Conservation (phyloP, 768 basidiomycete genomes). For the Candolleomyces aberdarensis region DNA sequence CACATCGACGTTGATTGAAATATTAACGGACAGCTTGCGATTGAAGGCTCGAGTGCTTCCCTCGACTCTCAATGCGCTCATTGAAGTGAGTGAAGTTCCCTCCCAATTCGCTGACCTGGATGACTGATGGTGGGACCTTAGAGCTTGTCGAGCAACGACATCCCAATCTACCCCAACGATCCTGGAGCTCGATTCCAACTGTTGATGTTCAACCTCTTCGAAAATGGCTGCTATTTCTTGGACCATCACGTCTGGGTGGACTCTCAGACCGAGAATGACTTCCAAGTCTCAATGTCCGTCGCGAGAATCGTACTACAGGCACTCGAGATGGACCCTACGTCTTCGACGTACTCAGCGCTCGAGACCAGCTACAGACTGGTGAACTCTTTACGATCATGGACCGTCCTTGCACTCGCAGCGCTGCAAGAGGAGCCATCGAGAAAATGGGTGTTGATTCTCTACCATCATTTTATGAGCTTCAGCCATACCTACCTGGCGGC, state of each 20-base stretch:
- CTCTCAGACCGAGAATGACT: conserved; percentile 46
- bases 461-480: conserved; percentile 51
- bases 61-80: conserved; percentile 44
- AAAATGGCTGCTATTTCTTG: conserved; percentile 52
- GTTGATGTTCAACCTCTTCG: conserved; percentile 38
- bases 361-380: conserved; percentile 19
- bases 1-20: conserved; percentile 44
- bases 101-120: neutral
- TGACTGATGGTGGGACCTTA: neutral
- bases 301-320: conserved; percentile 53
- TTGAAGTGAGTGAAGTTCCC: conserved; percentile 44
- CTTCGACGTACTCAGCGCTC: conserved; percentile 32
- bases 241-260: conserved; percentile 47
- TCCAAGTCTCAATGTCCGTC: conserved; percentile 47
- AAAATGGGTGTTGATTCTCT: conserved; percentile 40
- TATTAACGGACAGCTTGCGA: conserved; percentile 50
- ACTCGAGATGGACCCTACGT: conserved; percentile 41
- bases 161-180: conserved; percentile 23
- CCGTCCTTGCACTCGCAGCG: conserved; percentile 54
- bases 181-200: conserved; percentile 26
- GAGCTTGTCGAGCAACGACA: conserved; percentile 27
- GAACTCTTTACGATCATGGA: conserved; percentile 58
- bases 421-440: conserved; percentile 36
- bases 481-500: conserved; percentile 42
- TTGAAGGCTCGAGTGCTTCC: conserved; percentile 50